These are phyloP conservation scores for Salix purpurea DNA, from an alignment of 345 rosid genomes.

Conservation along the genomic window DNA sequence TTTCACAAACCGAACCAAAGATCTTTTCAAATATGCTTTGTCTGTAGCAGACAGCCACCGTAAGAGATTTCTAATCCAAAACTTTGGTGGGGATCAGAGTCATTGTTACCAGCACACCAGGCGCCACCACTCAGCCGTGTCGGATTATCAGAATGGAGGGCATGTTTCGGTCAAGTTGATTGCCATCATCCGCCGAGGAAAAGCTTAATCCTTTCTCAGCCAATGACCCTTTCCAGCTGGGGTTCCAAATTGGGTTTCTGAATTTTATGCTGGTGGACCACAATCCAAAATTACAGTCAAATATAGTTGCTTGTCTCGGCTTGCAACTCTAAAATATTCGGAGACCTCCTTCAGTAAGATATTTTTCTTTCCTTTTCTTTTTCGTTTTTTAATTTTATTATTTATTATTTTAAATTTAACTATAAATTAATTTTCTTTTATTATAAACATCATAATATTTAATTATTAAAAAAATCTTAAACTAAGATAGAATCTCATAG, in stretches of 20 bases:
- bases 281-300: conserved; percentile 25
- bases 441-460: too few species aligned
- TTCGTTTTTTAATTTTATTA: too few species aligned
- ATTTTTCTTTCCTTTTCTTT: too few species aligned
- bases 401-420: too few species aligned
- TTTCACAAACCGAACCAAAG: conserved; percentile 10
- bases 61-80: neutral
- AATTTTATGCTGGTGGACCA: neutral
- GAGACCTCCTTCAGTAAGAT: too few species aligned
- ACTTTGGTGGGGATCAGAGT: neutral
- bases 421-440: too few species aligned
- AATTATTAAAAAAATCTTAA: too few species aligned
- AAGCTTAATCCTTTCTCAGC: neutral
- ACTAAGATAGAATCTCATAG: too few species aligned
- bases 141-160: conserved; percentile 6
- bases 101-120: conserved; percentile 6
- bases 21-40: neutral
- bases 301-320: neutral
- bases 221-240: neutral
- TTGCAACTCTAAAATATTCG: neutral
- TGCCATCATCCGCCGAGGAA: conserved; percentile 12
- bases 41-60: conserved; percentile 3
- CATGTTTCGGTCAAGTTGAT: conserved; percentile 23
- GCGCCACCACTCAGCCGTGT: conserved; percentile 18
- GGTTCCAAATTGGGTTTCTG: neutral